Conservation (phyloP, 441 rosid genomes). For the Corymbia citriodora region DNA sequence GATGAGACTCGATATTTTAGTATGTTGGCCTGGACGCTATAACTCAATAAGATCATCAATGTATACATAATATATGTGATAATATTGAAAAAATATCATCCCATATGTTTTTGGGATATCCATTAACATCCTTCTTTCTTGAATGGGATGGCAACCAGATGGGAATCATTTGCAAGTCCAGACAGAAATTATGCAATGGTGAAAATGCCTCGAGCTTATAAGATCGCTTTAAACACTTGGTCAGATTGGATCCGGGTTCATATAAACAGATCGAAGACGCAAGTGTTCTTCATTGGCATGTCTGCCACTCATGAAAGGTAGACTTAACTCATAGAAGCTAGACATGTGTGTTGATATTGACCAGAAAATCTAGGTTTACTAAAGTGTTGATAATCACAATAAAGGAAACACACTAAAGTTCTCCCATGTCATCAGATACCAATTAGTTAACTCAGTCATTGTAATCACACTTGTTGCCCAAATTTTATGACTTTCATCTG, state of each 20-base stretch:
- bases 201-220: slow-evolving; percentile 47
- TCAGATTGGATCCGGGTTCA: slow-evolving; percentile 57
- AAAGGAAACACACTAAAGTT: neutral
- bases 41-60: neutral
- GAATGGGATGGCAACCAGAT: slow-evolving; percentile 23
- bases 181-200: slow-evolving; percentile 53
- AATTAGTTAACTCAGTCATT: neutral
- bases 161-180: slow-evolving; percentile 57
- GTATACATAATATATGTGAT: neutral
- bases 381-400: neutral
- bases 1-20: neutral
- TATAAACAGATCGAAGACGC: slow-evolving; percentile 37
- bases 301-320: slow-evolving; percentile 74
- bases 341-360: neutral
- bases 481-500: neutral
- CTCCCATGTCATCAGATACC: neutral
- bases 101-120: neutral
- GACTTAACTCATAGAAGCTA: slow-evolving; percentile 3
- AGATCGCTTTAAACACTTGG: slow-evolving; percentile 62
- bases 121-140: neutral
- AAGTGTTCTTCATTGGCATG: slow-evolving; percentile 54
- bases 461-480: neutral
- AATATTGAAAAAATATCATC: neutral
- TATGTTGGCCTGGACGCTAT: neutral
- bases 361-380: neutral